These are phyloP conservation scores for Senecio squalidus DNA, from an alignment of 140 eudicot genomes.

Conservation along the genomic window DNA sequence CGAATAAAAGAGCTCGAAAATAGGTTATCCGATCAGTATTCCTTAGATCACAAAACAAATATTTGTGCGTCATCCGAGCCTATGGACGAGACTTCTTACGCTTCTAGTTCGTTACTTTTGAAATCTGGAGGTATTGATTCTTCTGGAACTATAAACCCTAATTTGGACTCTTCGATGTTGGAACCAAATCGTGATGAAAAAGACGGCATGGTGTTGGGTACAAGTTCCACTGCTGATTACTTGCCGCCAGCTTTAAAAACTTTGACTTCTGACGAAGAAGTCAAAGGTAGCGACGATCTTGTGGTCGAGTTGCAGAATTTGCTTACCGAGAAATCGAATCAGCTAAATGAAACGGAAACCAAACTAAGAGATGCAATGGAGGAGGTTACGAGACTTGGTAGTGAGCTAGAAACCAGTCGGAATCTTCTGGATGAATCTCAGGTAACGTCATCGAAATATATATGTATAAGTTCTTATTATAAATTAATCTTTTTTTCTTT, in stretches of 20 bases:
- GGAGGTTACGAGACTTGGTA: slow-evolving; percentile 59
- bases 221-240: slow-evolving; percentile 62
- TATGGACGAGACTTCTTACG: slow-evolving; percentile 76
- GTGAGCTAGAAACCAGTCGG: slow-evolving; percentile 69
- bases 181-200: slow-evolving; percentile 68
- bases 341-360: slow-evolving; percentile 44
- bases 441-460: slow-evolving; percentile 28
- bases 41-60: slow-evolving; percentile 27
- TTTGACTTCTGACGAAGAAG: slow-evolving; percentile 35
- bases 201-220: slow-evolving; percentile 46
- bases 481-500: neutral
- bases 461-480: neutral
- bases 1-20: slow-evolving; percentile 89
- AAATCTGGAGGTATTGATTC: slow-evolving; percentile 33
- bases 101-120: slow-evolving; percentile 38
- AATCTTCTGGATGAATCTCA: slow-evolving; percentile 92
- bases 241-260: slow-evolving; percentile 39
- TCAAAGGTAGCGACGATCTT: slow-evolving; percentile 35
- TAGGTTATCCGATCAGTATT: slow-evolving; percentile 64
- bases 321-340: slow-evolving; percentile 52
- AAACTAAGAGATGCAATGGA: slow-evolving; percentile 47
- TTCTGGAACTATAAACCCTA: slow-evolving; percentile 47
- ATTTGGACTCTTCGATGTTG: slow-evolving; percentile 80
- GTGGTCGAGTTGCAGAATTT: slow-evolving; percentile 58
- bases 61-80: slow-evolving; percentile 17